Evolutionary conservation across 2,329 filamentous ascomycete species (phyloP).

Genomic region (Eurotiales sp.): DNA sequence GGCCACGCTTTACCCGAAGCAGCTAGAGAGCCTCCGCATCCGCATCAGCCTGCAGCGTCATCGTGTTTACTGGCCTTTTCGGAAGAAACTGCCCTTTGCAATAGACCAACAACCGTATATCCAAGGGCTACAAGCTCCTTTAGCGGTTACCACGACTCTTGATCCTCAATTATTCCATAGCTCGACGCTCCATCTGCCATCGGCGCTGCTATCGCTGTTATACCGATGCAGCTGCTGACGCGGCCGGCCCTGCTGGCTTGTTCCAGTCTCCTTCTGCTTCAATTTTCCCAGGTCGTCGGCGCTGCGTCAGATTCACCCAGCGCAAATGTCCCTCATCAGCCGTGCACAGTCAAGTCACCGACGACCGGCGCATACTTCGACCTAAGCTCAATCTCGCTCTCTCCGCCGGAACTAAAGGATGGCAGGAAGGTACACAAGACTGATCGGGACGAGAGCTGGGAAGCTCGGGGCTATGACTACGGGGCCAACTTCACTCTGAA

Average conservation of each 20-base stretch:
- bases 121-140: too few species aligned
- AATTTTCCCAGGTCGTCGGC: conserved; percentile 3
- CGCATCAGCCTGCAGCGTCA: conserved; percentile 3
- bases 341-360: conserved; percentile 61
- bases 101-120: too few species aligned
- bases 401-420: conserved; percentile 42
- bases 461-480: conserved; percentile 48
- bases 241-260: conserved; percentile 23
- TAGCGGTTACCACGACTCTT: too few species aligned
- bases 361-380: conserved; percentile 62
- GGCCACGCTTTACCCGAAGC: conserved; percentile 1
- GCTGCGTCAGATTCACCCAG: conserved; percentile 6
- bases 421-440: conserved; percentile 37
- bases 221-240: conserved; percentile 34
- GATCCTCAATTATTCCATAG: not conserved
- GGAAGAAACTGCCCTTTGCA: not conserved
- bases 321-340: conserved; percentile 46
- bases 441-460: conserved; percentile 44
- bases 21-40: conserved; percentile 12
- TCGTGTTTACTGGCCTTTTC: not conserved
- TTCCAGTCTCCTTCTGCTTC: conserved; percentile 28
- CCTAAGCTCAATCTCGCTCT: conserved; percentile 54
- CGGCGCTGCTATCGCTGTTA: not conserved
- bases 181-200: not conserved
- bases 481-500: conserved; percentile 50